Evolutionary conservation across 495 filamentous ascomycete genomes (phyloP), one percentile per base, ranked within the genome.

Genomic region (Aspergillus carlsbadensis): DNA sequence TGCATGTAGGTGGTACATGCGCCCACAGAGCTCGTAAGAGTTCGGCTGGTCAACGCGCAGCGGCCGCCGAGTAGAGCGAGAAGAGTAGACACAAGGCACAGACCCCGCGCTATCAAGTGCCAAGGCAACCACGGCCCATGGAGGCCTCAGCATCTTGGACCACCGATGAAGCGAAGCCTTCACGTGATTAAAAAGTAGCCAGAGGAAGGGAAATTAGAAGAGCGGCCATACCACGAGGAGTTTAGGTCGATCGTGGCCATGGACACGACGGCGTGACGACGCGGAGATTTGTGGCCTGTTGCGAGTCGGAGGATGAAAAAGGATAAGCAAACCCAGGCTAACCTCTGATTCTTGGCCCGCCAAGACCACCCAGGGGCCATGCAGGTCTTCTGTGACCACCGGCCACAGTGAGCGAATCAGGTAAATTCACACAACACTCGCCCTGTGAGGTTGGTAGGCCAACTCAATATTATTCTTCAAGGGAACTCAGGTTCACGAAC

Each of bases 1-100:
- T 22, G n/a, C n/a, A n/a, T n/a, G 37, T 33, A 43, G 37, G 54
- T 57, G 15, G 46, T 36, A 50, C 54, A 50, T 29, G 37, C 45
- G 50, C 10, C 37, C 26, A 50, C 54, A 50, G 18, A 52, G 3
- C n/a, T 26, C 36, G n/a, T 18, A 36, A 14, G 24, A 3, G 8
- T 4, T 29, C 22, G 18, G 37, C 20, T 18, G 18, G 22, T 21
- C 40, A 18, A 40, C 17, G 35, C 13, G n/a, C 24, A 6, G 17
- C 15, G 11, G 22, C 5, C 21, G 13, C 13, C 10, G 42, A 31
- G 10, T 5, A 26, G 7, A 15, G 3, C 4, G 8, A 45, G 17
- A 6, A n/a, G 22, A 21, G 14, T 5, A 7, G 14, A 13, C 6
- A 1, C 1, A 14, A 45, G 22, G 11, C 40, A 6, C n/a, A n/a